Base-by-base conservation (phyloP, 768 basidiomycete genomes). In the Mycena venus region DNA sequence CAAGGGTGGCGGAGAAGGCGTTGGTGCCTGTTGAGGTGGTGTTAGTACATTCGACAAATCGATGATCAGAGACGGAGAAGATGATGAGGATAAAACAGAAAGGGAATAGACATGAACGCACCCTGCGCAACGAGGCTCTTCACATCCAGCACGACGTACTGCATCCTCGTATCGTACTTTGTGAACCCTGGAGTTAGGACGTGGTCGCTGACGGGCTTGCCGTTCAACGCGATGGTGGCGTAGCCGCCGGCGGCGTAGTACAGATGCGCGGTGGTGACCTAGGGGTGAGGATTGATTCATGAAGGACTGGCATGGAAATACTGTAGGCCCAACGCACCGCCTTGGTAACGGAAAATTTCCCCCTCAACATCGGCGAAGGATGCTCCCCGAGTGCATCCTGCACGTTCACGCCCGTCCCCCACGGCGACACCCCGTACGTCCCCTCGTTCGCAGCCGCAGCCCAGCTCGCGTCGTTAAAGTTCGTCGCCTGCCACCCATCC, bases 171-270 rank as follows among this genome's bases (percentile, higher is more conserved):
- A 60, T 81, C 81, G 71, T 80, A 83, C 49, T 81, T 83, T 34
- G 82, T 83, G 72, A 83, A 83, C 0, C 82, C 82, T 9, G 81
- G 82, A 8, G 73, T 78, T 2, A 83, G 72, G 19, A 82, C 80
- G 64, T 75, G 79, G 62, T 82, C 79, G 11, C 80, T 81, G 19
- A 79, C 80, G 27, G 78, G 78, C 27, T 40, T 53, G 56, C 82
- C 80, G 66, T 83, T 83, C 51, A 83, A 75, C 14, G 76, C 73
- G 65, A 83, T 79, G 32, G 77, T 74, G 19, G 80, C 80, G 64
- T 83, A 83, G 10, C 82, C 82, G 38, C 82, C 82, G 3, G 79
- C 80, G 9, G 78, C 73, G 64, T 83, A 83, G 68, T 80, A 81
- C 12, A 83, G 72, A 15, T 80, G 79, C 14, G 81, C 82, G 36